Base-by-base conservation (phyloP, 139 green algal species). In the Micractinium conductrix region DNA sequence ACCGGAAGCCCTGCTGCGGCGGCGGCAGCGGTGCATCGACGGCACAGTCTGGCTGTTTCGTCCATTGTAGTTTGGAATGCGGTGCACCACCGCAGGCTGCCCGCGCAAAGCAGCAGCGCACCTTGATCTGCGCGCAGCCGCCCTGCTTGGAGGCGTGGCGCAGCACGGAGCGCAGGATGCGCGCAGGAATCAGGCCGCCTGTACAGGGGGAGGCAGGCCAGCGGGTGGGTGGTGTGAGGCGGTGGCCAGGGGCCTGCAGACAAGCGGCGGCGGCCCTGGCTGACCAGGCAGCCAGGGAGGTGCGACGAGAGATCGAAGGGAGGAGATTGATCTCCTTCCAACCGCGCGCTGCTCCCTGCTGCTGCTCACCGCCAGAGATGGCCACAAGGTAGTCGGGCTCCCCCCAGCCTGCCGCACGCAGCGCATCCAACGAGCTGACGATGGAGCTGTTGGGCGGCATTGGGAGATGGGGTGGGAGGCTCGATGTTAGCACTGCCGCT, bases 161-260 rank as follows among this genome's bases (percentile, higher is more conserved):
- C 78, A 84, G 63, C n/a, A 63, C 78, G 17, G 14, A 37, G 42
- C 78, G 62, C 43, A 84, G 62, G 78, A 84, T 76, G 62, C 78
- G 78, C 9, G 78, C 78, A 0, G 78, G 78, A 63, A 84, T 84
- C 30, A 84, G 78, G 42, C 78, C 78, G n/a, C 78, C 74, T 80
- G 71, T 37, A 12, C 48, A 58, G 12, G 48, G 48, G 48, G 48
- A 14, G 10, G n/a, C n/a, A n/a, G n/a, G n/a, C n/a, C n/a, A n/a
- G n/a, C n/a, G n/a, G n/a, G n/a, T n/a, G n/a, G n/a, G n/a, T n/a
- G n/a, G n/a, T n/a, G n/a, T n/a, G n/a, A n/a, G n/a, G n/a, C n/a
- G n/a, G n/a, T n/a, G n/a, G n/a, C n/a, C n/a, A n/a, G n/a, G n/a
- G n/a, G n/a, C n/a, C n/a, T n/a, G n/a, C n/a, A n/a, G n/a, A n/a